Evolutionary conservation across 495 filamentous ascomycete genomes (phyloP).

Genomic region (Bryoglossum gracile): DNA sequence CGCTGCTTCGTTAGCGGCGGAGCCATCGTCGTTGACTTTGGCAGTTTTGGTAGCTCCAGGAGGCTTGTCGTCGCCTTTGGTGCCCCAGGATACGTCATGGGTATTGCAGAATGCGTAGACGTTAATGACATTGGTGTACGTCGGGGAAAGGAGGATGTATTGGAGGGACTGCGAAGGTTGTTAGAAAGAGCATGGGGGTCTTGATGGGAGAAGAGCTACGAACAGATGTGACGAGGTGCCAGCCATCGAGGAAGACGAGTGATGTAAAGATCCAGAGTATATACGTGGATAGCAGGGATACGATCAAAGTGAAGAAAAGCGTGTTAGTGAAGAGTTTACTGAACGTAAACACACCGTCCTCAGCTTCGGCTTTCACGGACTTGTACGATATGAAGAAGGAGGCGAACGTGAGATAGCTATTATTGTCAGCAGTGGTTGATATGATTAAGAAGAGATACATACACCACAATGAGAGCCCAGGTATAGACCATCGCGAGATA

Average conservation of each 20-base stretch:
- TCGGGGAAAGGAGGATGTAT: slow-evolving; percentile 89
- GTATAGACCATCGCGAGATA: slow-evolving; percentile 57
- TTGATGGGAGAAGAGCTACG: slow-evolving; percentile 39
- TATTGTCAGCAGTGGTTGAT: slow-evolving; percentile 25
- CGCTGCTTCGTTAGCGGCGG: slow-evolving; percentile 74
- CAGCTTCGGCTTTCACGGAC: slow-evolving; percentile 37
- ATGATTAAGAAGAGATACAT: slow-evolving; percentile 78
- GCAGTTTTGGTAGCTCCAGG: slow-evolving; percentile 27
- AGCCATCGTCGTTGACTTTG: slow-evolving; percentile 77
- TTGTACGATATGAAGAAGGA: slow-evolving; percentile 57
- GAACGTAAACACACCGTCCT: slow-evolving; percentile 68
- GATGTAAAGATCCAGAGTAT: slow-evolving; percentile 92
- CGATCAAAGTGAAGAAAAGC: slow-evolving; percentile 39
- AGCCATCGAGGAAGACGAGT: slow-evolving; percentile 91
- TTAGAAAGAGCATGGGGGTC: not conserved
- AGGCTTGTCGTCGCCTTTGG: slow-evolving; percentile 85
- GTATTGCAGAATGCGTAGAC: slow-evolving; percentile 97
- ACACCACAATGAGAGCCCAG: slow-evolving; percentile 88
- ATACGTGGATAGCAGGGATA: slow-evolving; percentile 75
- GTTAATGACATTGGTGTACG: slow-evolving; percentile 93
- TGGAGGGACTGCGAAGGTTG: slow-evolving; percentile 55
- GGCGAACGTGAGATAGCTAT: slow-evolving; percentile 77
- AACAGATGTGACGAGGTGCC: slow-evolving; percentile 95
- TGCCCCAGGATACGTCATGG: slow-evolving; percentile 96
- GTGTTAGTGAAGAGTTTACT: slow-evolving; percentile 50